Evolutionary conservation across 2,329 filamentous ascomycete genomes (phyloP), one percentile per base, ranked within the genome.

Genomic region (Claviceps maximensis): DNA sequence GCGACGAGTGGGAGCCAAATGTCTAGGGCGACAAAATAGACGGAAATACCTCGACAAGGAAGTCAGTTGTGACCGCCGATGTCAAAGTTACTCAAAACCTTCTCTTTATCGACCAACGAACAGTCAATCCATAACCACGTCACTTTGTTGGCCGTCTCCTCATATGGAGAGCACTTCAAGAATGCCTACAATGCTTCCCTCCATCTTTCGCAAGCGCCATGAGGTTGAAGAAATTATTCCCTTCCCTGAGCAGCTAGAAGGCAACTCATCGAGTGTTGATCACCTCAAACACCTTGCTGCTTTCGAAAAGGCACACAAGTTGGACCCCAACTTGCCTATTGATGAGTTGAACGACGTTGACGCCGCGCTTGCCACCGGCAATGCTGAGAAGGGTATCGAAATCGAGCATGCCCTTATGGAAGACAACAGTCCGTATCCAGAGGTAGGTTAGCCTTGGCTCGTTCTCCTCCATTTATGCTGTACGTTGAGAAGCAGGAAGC

Each of bases 371-470:
- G 67, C 73, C 44, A 74, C 73, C 2, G 71, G 74, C 54, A 77
- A 81, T 64, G 70, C 74, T 57, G 77, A 76, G 59, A 76, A 78
- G 63, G 77, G 77, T 52, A 66, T 77, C 49, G 73, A 75, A 55
- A 74, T 83, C 58, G 77, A 82, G 59, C 74, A 77, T 58, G 76
- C 78, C 47, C 67, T 78, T 54, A 71, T 82, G 60, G 74, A 83
- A 62, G 80, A 84, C 54, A 80, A 84, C 63, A 84, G 81, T 48
- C 82, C 82, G 2, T 85, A 84, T 61, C 79, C 80, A 40, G 81
- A 84, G 68, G 79, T 82, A 64, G 58, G 71, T 42, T 3, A 6
- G 25, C 36, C 31, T 48, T 7, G 27, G 8, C 13, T 33, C 17
- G 8, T 19, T 27, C 19, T 8, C 7, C 25, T 25, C 5, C 2